phyloP scores from a whole-genome alignment of 2,329 filamentous ascomycete genomes.

The Cladosporium sp. region DNA sequence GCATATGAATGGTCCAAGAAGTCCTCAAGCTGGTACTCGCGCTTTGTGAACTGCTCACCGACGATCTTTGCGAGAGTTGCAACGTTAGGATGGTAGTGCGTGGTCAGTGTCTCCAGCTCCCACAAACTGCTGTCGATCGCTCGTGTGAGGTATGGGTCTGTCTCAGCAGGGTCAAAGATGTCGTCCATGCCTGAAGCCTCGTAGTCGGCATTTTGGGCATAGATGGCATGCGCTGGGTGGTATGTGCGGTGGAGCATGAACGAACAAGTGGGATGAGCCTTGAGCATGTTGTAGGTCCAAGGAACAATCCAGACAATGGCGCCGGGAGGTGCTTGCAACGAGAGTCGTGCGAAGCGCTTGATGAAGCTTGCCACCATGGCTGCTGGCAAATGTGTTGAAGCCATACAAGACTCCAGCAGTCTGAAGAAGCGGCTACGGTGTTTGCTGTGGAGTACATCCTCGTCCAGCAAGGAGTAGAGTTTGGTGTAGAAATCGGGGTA shows the following conservation, averaged over 20 bases:
- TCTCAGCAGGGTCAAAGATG: conserved; percentile 70
- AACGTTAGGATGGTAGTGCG: conserved; percentile 95
- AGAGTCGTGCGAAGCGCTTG: conserved; percentile 81
- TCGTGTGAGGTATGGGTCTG: conserved; percentile 76
- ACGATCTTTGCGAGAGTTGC: conserved; percentile 91
- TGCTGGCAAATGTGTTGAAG: conserved; percentile 87
- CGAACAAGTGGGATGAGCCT: conserved; percentile 81
- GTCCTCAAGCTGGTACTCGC: conserved; percentile 91
- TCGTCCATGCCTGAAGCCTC: conserved; percentile 64
- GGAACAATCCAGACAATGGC: conserved; percentile 86
- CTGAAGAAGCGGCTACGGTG: conserved; percentile 92
- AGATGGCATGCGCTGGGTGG: conserved; percentile 31
- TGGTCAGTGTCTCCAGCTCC: conserved; percentile 88
- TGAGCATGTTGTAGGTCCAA: conserved; percentile 93
- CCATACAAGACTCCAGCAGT: conserved; percentile 82
- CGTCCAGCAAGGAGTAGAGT: conserved; percentile 86
- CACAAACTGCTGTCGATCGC: conserved; percentile 92
- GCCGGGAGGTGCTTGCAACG: conserved; percentile 82
- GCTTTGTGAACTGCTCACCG: conserved; percentile 95
- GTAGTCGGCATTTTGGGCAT: conserved; percentile 19
- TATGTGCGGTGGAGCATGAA: conserved; percentile 85
- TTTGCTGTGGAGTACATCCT: conserved; percentile 84
- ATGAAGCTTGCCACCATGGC: conserved; percentile 91
- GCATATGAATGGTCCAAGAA: conserved; percentile 94
- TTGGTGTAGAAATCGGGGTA: conserved; percentile 81